These are phyloP conservation scores for Scheffersomyces coipomensis DNA, from an alignment of 805 yeast species.

Conservation along the genomic window DNA sequence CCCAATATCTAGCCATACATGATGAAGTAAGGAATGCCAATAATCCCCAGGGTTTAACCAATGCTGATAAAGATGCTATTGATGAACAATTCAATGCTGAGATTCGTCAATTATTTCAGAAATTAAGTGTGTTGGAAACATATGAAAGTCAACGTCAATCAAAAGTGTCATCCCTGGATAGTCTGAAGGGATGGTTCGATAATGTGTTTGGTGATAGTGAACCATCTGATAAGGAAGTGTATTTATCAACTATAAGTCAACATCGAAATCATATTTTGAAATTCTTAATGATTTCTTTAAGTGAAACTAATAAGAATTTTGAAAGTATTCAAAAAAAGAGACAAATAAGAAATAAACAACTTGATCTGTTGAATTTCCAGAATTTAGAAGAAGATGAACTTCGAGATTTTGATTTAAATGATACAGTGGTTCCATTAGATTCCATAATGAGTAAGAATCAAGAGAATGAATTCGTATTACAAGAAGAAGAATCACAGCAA, in stretches of 20 bases:
- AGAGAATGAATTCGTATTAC: slow-evolving; percentile 2
- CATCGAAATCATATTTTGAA: slow-evolving; percentile 51
- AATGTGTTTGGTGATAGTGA: slow-evolving; percentile 23
- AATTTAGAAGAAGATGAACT: slow-evolving; percentile 36
- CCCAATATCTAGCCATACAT: slow-evolving; percentile 22
- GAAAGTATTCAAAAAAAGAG: slow-evolving; percentile 51
- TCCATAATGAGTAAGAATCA: not conserved
- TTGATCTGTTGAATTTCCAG: slow-evolving; percentile 38
- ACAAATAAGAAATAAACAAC: slow-evolving; percentile 35
- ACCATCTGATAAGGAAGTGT: slow-evolving; percentile 30
- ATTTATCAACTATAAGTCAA: slow-evolving; percentile 35
- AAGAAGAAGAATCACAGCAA: slow-evolving; percentile 10
- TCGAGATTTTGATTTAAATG: slow-evolving; percentile 3
- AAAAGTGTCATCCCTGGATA: slow-evolving; percentile 10
- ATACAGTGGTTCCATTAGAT: not conserved
- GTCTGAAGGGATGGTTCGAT: slow-evolving; percentile 14
- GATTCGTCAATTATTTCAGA: slow-evolving; percentile 50
- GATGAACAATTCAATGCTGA: slow-evolving; percentile 55
- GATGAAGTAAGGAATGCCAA: slow-evolving; percentile 11
- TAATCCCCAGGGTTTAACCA: slow-evolving; percentile 23
- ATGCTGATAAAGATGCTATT: slow-evolving; percentile 51
- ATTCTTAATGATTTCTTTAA: slow-evolving; percentile 45
- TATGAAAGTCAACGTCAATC: slow-evolving; percentile 50
- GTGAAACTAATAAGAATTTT: slow-evolving; percentile 42
- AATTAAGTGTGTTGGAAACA: slow-evolving; percentile 46